phyloP scores from a whole-genome alignment of 345 rosid species.

The Salix exigua region DNA sequence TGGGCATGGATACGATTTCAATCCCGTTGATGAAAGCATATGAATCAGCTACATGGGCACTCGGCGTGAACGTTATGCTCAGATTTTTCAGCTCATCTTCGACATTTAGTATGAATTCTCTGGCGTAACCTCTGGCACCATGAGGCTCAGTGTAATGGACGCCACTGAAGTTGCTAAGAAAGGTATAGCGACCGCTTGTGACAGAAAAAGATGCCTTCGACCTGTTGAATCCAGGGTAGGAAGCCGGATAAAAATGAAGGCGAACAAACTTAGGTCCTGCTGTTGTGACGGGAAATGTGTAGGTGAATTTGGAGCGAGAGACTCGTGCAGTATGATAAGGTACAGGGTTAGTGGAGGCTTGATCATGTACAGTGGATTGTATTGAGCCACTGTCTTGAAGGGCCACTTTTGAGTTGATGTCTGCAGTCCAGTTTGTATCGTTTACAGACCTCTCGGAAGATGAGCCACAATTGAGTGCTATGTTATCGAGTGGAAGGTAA shows the following conservation, averaged over 20 bases:
- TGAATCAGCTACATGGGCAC: background rate
- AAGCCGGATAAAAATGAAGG: constrained; percentile 17
- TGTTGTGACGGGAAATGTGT: constrained; percentile 15
- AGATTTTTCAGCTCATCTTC: constrained; percentile 2
- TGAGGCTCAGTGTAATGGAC: background rate
- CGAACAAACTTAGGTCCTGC: constrained; percentile 24
- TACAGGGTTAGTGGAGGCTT: background rate
- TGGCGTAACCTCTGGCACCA: background rate
- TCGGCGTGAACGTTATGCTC: constrained; percentile 36
- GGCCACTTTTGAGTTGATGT: too few species aligned
- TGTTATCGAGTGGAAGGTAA: background rate
- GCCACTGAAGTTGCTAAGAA: constrained; percentile 31
- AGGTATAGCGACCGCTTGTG: constrained; percentile 11
- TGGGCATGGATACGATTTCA: constrained; percentile 39
- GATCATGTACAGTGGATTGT: too few species aligned
- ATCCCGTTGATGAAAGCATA: constrained; percentile 38
- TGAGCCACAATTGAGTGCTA: too few species aligned
- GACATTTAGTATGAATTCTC: constrained; percentile 6
- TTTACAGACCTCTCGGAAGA: background rate
- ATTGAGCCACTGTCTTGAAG: too few species aligned
- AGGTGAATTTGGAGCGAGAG: constrained; percentile 25
- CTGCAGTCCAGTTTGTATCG: too few species aligned
- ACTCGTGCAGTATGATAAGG: constrained; percentile 23
- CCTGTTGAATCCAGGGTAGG: constrained; percentile 1
- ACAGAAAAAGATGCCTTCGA: constrained; percentile 22